Evolutionary conservation across 495 filamentous ascomycete species (phyloP).

Genomic region (Sporormia fimetaria): DNA sequence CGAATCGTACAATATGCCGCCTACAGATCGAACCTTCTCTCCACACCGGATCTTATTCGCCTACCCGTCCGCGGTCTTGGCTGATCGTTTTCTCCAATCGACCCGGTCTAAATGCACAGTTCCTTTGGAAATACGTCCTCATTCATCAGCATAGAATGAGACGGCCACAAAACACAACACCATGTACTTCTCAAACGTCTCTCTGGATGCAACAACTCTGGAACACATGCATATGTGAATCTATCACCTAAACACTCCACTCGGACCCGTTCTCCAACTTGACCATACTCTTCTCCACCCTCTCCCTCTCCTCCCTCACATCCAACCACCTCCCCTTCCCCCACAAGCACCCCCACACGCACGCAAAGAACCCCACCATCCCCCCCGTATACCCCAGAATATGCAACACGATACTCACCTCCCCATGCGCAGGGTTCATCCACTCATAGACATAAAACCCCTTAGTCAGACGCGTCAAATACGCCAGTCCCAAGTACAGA

Average conservation of each 20-base stretch:
- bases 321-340: not conserved
- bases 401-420: not conserved
- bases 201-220: too few relatives aligned
- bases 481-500: constrained; percentile 59
- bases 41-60: too few relatives aligned
- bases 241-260: not conserved
- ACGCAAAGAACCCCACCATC: not conserved
- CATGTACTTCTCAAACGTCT: too few relatives aligned
- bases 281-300: not conserved
- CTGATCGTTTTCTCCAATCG: too few relatives aligned
- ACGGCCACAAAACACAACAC: too few relatives aligned
- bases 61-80: too few relatives aligned
- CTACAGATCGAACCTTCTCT: too few relatives aligned
- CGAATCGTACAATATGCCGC: too few relatives aligned
- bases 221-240: too few relatives aligned
- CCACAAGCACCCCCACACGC: not conserved
- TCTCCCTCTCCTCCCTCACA: not conserved
- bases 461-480: constrained; percentile 53
- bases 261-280: not conserved
- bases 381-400: not conserved
- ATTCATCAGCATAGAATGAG: too few relatives aligned
- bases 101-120: too few relatives aligned
- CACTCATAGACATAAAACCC: constrained; percentile 57
- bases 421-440: constrained; percentile 5
- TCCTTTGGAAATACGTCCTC: too few relatives aligned